A percentile compares a stretch with the other conserved stretches of the same genome.
These are phyloP conservation scores for Lactifluus echinatus DNA, from an alignment of 768 basidiomycete genomes.

Conservation along the genomic window DNA sequence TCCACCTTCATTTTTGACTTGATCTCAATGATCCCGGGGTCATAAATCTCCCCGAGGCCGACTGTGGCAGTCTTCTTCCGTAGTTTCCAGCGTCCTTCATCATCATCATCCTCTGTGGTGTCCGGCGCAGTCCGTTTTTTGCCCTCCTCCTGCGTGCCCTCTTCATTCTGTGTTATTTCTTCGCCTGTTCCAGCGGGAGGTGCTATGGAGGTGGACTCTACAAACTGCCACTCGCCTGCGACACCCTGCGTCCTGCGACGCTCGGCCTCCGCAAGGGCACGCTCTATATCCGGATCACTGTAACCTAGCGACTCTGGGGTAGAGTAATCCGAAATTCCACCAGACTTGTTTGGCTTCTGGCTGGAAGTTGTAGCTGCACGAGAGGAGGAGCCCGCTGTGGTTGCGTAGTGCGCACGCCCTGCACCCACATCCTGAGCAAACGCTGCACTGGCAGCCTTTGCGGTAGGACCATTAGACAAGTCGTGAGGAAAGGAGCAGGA, in stretches of 20 bases:
- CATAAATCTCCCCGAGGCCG: slow-evolving; percentile 74
- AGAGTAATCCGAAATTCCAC: slow-evolving; percentile 77
- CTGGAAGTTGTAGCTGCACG: slow-evolving; percentile 21
- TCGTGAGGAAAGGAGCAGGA: background rate
- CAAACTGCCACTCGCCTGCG: slow-evolving; percentile 71
- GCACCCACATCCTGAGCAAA: slow-evolving; percentile 72
- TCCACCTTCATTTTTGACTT: slow-evolving; percentile 53
- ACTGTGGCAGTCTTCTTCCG: slow-evolving; percentile 49
- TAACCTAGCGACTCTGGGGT: slow-evolving; percentile 81
- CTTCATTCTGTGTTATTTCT: slow-evolving; percentile 5
- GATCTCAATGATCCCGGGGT: slow-evolving; percentile 62
- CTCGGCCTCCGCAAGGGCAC: slow-evolving; percentile 49
- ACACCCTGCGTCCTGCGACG: slow-evolving; percentile 56
- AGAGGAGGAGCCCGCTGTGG: slow-evolving; percentile 13
- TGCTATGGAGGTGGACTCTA: slow-evolving; percentile 31
- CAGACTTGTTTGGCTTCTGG: slow-evolving; percentile 39
- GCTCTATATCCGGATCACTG: slow-evolving; percentile 66
- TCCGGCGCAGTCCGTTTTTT: slow-evolving; percentile 26
- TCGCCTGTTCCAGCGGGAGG: slow-evolving; percentile 18
- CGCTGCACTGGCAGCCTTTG: slow-evolving; percentile 69
- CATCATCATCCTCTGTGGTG: slow-evolving; percentile 39
- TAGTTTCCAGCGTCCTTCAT: slow-evolving; percentile 52
- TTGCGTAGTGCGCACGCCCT: slow-evolving; percentile 37
- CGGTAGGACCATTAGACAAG: slow-evolving; percentile 3
- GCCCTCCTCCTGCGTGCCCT: slow-evolving; percentile 16